Conservation (phyloP, 2,329 filamentous ascomycete species). For the Cladorrhinum sp. region DNA sequence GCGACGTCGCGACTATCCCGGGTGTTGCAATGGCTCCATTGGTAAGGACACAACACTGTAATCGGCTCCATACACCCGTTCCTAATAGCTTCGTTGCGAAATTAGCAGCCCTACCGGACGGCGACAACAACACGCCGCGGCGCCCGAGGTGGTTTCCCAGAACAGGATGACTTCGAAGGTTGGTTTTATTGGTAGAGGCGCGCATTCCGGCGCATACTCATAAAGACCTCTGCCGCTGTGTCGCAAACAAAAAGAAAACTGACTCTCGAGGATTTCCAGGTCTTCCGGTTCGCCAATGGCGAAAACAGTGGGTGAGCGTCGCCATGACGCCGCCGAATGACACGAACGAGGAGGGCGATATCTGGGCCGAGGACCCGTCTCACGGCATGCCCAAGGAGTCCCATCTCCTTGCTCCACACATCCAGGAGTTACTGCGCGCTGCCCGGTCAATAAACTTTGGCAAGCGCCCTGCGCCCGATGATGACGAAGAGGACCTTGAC, state of each 20-base stretch:
- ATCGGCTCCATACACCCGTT: not conserved
- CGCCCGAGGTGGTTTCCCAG: constrained; percentile 53
- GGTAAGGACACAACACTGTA: not conserved
- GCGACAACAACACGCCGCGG: constrained; percentile 52
- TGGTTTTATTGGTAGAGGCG: not conserved
- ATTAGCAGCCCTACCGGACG: constrained; percentile 24
- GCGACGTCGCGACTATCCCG: not conserved
- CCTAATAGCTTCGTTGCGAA: not conserved
- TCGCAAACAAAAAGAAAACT: not conserved
- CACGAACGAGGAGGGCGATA: constrained; percentile 59
- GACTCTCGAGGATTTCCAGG: constrained; percentile 46
- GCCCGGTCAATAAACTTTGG: constrained; percentile 74
- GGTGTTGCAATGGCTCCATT: constrained; percentile 2
- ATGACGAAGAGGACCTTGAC: constrained; percentile 51
- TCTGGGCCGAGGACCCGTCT: constrained; percentile 73
- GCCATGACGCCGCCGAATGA: constrained; percentile 65
- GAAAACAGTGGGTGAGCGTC: constrained; percentile 66
- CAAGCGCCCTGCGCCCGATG: constrained; percentile 63
- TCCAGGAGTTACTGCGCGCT: constrained; percentile 76
- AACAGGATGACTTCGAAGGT: constrained; percentile 61
- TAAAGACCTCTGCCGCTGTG: no score
- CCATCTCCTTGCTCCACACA: constrained; percentile 71
- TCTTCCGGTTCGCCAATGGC: constrained; percentile 88
- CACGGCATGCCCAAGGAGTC: constrained; percentile 83
- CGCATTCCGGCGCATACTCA: not conserved